phyloP scores from a whole-genome alignment of 768 basidiomycete species.

The Lentinula raphanica region DNA sequence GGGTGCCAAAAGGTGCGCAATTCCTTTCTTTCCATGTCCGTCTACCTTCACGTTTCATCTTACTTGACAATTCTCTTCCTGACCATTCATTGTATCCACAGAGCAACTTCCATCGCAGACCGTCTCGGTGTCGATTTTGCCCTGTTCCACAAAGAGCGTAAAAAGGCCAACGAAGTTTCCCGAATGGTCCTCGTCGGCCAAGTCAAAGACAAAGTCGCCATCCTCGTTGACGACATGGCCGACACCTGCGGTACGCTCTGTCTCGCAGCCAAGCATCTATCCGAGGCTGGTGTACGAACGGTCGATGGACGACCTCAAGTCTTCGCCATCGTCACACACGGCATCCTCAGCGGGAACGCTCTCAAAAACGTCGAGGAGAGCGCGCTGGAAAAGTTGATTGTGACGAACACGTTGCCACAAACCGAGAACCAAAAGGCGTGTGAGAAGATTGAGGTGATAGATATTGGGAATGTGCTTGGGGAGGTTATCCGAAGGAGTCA shows the following conservation, averaged over 20 bases:
- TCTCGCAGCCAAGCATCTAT: constrained; percentile 82
- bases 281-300: constrained; percentile 77
- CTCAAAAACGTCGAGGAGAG: constrained; percentile 67
- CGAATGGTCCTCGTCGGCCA: constrained; percentile 95
- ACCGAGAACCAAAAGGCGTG: constrained; percentile 64
- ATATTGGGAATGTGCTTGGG: constrained; percentile 90
- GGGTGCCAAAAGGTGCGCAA: constrained; percentile 85
- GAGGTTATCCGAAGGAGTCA: constrained; percentile 95
- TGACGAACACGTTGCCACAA: constrained; percentile 98
- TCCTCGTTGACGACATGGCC: constrained; percentile 98
- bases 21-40: not conserved
- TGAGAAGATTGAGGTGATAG: constrained; percentile 84
- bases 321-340: constrained; percentile 93
- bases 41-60: too few relatives aligned
- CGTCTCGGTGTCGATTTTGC: constrained; percentile 96
- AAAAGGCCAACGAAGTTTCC: constrained; percentile 92
- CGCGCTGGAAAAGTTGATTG: constrained; percentile 87
- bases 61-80: too few relatives aligned
- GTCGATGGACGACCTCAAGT: constrained; percentile 34
- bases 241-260: constrained; percentile 94
- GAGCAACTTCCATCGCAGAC: constrained; percentile 96
- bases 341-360: constrained; percentile 89
- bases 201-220: constrained; percentile 87
- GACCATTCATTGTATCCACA: constrained; percentile 24
- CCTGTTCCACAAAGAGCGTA: constrained; percentile 98